Percentiles rank a stretch among this genome's conserved stretches.
Conservation (phyloP, 129 eudicot species). For the Lonicera japonica region DNA sequence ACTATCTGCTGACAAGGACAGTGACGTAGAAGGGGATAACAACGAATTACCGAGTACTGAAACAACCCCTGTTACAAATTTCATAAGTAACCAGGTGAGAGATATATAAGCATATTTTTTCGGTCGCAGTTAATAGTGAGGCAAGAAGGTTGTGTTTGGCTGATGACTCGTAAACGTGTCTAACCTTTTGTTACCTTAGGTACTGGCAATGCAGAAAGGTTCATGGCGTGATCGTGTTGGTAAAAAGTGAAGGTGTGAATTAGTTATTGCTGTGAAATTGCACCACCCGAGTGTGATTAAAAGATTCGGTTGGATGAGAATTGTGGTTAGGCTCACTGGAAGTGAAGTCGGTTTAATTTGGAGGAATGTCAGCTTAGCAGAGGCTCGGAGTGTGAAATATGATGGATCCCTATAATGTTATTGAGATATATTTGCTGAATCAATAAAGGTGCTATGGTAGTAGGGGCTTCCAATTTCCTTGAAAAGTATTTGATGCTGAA, state of each 20-base stretch:
- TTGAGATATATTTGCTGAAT: not conserved
- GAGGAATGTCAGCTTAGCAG: not conserved
- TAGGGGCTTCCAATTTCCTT: not conserved
- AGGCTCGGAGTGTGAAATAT: not conserved
- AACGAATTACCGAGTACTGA: slow-evolving; percentile 23
- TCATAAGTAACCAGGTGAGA: slow-evolving; percentile 72
- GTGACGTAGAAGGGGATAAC: slow-evolving; percentile 40
- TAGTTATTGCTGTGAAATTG: not conserved
- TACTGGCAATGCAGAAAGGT: slow-evolving; percentile 70
- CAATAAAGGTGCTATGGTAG: no score
- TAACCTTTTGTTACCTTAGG: slow-evolving; percentile 31
- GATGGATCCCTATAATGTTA: not conserved
- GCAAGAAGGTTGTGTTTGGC: not conserved
- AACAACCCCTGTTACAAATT: slow-evolving; percentile 47
- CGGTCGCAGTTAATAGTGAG: no score
- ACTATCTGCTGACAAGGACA: slow-evolving; percentile 45
- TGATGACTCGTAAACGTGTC: not conserved
- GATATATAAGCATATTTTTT: not conserved
- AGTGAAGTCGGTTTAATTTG: no score
- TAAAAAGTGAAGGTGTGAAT: slow-evolving; percentile 22
- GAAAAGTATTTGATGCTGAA: not conserved
- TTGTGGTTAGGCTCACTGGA: no score
- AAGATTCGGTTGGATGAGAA: no score
- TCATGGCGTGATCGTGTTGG: slow-evolving; percentile 94
- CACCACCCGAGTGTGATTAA: no score